Base-by-base conservation (phyloP, 768 basidiomycete genomes). In the Dacryopinax primogenitus region DNA sequence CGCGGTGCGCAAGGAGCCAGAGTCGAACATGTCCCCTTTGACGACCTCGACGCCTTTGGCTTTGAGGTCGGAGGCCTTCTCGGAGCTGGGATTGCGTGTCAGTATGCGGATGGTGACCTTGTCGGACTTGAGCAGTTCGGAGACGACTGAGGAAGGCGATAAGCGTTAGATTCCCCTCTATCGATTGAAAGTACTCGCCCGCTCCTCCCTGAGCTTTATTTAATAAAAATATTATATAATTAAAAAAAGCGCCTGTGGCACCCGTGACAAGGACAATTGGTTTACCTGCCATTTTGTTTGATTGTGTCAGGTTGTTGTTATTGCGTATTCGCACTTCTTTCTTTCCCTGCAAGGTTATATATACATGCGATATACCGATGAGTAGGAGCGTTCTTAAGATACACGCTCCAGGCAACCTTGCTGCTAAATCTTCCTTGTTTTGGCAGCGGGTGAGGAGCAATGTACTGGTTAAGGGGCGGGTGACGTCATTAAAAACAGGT, bases 61-160 rank as follows among this genome's bases (percentile, higher is more conserved):
- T 37, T 47, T 36, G 62, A 74, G 69, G 30, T 64, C 51, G 30
- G 67, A 39, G 1, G 72, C 70, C 7, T 66, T 30, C 1, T 63
- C n/a, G 1, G 70, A 71, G 2, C 33, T 15, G 6, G 68, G 45
- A 51, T 71, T 70, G 51, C 73, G 71, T 18, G 72, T 69, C 21
- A 73, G 33, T 64, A 69, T 69, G 23, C 69, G 68, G 41, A 73
- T 33, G 0, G 33, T 1, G 1, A 63, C 30, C 23, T 65, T 35
- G 18, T 51, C 37, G 35, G 37, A 33, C 1, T 58, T 51, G 15
- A 63, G 44, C 0, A 70, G 64, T 30, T 58, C 51, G 30, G 26
- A 28, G 26, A 58, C 13, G 51, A 58, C 51, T 58, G 51, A 15
- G 30, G 30, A 13, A 3, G 15, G 7, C 30, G 12, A 30, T 58